Evolutionary conservation across 2,329 filamentous ascomycete genomes (phyloP).

Genomic region (Penicillium sp.): DNA sequence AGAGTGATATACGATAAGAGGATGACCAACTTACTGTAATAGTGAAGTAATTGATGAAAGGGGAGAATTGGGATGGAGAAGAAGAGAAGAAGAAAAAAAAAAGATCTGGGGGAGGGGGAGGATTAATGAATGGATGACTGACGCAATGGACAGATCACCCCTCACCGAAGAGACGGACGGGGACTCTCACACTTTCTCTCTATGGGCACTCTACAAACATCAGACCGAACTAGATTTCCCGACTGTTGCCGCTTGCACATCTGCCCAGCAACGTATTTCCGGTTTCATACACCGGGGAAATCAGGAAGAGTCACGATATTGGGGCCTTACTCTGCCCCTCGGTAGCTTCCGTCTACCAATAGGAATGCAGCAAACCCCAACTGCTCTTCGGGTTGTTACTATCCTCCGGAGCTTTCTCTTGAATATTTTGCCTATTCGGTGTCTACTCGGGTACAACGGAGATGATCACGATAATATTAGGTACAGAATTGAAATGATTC

Average conservation of each 20-base stretch:
- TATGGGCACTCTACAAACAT: conserved; percentile 9
- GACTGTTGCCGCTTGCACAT: conserved; percentile 33
- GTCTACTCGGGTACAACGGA: conserved; percentile 17
- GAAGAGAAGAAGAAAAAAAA: conserved; percentile 12
- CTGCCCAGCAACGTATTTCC: conserved; percentile 36
- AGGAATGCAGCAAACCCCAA: conserved; percentile 14
- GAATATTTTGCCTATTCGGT: conserved; percentile 33
- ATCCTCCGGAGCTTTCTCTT: conserved; percentile 27
- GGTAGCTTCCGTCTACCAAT: conserved; percentile 36
- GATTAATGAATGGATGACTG: conserved; percentile 35
- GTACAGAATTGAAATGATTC: background rate
- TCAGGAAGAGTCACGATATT: conserved; percentile 42
- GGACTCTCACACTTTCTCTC: conserved; percentile 19
- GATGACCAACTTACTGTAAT: conserved; percentile 15
- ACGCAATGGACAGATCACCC: conserved; percentile 35
- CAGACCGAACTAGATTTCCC: conserved; percentile 21
- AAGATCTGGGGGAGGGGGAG: conserved; percentile 28
- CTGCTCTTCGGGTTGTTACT: conserved; percentile 23
- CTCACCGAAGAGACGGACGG: conserved; percentile 35
- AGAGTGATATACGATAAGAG: background rate
- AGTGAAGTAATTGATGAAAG: conserved; percentile 6
- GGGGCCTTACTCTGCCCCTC: conserved; percentile 24
- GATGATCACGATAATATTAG: conserved; percentile 11
- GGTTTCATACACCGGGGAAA: conserved; percentile 47
- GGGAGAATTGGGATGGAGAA: conserved; percentile 6